phyloP scores from a whole-genome alignment of 257 asterid genomes.

The Petrea volubilis region DNA sequence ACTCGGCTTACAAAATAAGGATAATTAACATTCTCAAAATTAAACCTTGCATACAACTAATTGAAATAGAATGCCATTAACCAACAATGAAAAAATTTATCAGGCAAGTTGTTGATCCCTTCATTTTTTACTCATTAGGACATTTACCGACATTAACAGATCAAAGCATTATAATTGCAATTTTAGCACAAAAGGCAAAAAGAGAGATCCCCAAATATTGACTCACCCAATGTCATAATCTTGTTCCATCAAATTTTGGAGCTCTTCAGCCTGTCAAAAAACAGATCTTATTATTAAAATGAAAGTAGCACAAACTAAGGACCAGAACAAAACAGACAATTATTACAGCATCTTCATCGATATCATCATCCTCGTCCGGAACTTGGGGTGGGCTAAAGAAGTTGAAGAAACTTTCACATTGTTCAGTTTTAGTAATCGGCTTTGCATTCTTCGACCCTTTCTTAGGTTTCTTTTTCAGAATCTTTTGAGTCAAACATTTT shows the following conservation, averaged over 20 bases:
- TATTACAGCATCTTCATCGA: constrained; percentile 72
- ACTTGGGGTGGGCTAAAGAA: constrained; percentile 75
- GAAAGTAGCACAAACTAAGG: not conserved
- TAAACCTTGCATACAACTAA: no score
- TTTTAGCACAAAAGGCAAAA: not conserved
- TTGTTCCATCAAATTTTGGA: constrained; percentile 77
- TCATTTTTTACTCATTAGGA: no score
- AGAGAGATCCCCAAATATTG: not conserved
- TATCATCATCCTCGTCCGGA: constrained; percentile 63
- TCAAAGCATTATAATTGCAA: not conserved
- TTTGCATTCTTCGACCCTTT: constrained; percentile 62
- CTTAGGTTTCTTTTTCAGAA: constrained; percentile 67
- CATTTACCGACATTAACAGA: not conserved
- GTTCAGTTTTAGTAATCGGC: constrained; percentile 62
- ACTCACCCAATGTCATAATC: constrained; percentile 78
- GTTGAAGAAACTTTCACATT: constrained; percentile 72
- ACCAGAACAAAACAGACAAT: not conserved
- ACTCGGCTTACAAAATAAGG: no score
- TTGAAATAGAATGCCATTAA: no score
- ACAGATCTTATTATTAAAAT: not conserved
- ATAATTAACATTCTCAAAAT: no score
- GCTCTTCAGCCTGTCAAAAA: constrained; percentile 58
- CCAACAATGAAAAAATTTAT: no score
- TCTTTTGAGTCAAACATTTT: constrained; percentile 62
- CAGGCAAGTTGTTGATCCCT: no score